Evolutionary conservation across 768 basidiomycete genomes (phyloP).

Genomic region (Suillus plorans): DNA sequence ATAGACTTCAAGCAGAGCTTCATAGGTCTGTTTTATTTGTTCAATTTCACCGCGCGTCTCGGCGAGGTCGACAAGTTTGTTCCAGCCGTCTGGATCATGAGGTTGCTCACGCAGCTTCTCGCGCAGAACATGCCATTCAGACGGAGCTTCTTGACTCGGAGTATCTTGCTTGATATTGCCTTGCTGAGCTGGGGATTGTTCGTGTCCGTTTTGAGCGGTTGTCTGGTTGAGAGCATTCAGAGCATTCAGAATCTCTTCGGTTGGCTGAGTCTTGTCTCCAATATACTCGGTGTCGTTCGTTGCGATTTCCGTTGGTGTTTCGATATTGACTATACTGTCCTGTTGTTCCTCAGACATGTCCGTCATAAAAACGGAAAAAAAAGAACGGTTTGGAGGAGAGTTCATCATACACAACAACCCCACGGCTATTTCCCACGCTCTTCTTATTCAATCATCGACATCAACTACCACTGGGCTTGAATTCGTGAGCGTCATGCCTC

Average conservation of each 20-base stretch:
- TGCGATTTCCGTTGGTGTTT: constrained; percentile 25
- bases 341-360: constrained; percentile 37
- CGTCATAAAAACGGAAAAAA: constrained; percentile 31
- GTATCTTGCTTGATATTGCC: constrained; percentile 19
- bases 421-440: constrained; percentile 30
- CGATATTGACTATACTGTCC: constrained; percentile 25
- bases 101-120: constrained; percentile 64
- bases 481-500: constrained; percentile 21
- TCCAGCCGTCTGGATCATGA: constrained; percentile 76
- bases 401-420: constrained; percentile 8
- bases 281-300: constrained; percentile 27
- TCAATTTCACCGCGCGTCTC: constrained; percentile 77
- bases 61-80: constrained; percentile 73
- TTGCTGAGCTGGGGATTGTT: constrained; percentile 21
- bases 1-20: constrained; percentile 78
- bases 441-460: constrained; percentile 14
- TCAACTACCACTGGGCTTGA: constrained; percentile 16
- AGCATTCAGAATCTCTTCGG: constrained; percentile 38
- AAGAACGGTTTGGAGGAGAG: constrained; percentile 23
- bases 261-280: constrained; percentile 33
- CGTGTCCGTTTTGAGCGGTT: constrained; percentile 30
- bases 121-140: constrained; percentile 68
- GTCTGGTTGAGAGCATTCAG: constrained; percentile 34
- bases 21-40: constrained; percentile 79
- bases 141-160: constrained; percentile 38